Evolutionary conservation across 495 filamentous ascomycete species (phyloP).

Genomic region (Penicillium simplicissimum): DNA sequence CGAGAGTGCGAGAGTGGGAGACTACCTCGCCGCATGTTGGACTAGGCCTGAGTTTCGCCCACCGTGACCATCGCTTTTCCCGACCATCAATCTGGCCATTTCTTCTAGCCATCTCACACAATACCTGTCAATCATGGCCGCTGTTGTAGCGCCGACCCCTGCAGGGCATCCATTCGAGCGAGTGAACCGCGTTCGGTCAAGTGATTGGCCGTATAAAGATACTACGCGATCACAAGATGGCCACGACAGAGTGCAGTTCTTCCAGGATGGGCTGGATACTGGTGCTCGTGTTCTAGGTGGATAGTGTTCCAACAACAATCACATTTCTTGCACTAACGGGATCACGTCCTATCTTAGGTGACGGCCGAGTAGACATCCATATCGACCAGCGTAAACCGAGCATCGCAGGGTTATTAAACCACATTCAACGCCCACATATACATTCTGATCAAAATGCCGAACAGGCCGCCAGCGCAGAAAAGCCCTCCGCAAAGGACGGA

Average conservation of each 20-base stretch:
- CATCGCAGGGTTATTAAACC: conserved; percentile 6
- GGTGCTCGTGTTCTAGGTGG: neutral
- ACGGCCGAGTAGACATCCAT: conserved; percentile 14
- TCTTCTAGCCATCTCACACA: neutral
- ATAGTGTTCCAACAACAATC: neutral
- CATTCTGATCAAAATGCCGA: neutral
- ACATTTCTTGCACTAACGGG: conserved; percentile 4
- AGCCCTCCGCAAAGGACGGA: neutral
- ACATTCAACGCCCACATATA: conserved; percentile 1
- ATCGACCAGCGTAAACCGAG: conserved; percentile 6
- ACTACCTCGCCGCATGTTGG: neutral
- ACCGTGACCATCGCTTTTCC: conserved; percentile 11
- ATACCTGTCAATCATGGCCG: neutral
- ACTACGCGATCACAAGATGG: neutral
- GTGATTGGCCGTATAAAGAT: neutral
- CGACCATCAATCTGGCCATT: conserved; percentile 3
- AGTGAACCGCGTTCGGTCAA: neutral
- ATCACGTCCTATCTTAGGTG: conserved; percentile 4
- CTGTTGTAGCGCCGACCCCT: neutral
- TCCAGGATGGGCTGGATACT: neutral
- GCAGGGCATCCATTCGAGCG: neutral
- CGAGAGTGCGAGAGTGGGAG: neutral
- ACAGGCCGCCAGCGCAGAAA: neutral
- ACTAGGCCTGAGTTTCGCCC: conserved; percentile 4
- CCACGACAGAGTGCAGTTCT: neutral